Evolutionary conservation across 2,329 filamentous ascomycete genomes (phyloP).

Genomic region (Aspergillus vadensis): DNA sequence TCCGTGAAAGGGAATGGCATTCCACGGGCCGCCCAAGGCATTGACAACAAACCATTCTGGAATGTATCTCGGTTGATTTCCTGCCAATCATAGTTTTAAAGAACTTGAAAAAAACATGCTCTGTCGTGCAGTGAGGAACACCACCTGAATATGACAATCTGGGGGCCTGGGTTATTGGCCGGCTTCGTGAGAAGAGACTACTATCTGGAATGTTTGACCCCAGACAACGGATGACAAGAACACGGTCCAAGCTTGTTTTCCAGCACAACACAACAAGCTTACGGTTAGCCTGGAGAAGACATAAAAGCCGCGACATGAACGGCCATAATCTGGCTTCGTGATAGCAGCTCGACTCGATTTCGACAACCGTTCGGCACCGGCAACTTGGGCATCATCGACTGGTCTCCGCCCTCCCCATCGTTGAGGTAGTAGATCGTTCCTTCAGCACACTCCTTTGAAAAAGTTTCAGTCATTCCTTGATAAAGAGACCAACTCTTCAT

Average conservation of each 20-base stretch:
- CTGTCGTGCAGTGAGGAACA: too few species aligned
- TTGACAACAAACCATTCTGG: conserved; percentile 28
- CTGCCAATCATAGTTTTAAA: neutral
- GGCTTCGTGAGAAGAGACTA: neutral
- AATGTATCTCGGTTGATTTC: conserved; percentile 20
- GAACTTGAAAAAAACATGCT: neutral
- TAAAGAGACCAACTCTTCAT: neutral
- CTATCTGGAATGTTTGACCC: neutral
- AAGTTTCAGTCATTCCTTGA: neutral
- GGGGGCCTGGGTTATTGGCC: neutral
- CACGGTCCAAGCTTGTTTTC: neutral
- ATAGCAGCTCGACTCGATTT: neutral
- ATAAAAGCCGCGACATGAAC: neutral
- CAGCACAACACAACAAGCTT: neutral
- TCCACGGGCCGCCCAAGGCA: conserved; percentile 14
- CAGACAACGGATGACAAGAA: neutral
- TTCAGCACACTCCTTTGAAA: neutral
- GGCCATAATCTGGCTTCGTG: neutral
- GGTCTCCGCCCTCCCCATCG: neutral
- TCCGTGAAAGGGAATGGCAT: conserved; percentile 15
- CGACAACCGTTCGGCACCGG: conserved; percentile 1
- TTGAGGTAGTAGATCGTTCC: neutral
- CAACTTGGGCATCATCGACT: neutral
- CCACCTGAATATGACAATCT: neutral
- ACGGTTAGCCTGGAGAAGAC: neutral